Percentiles rank a stretch among this genome's conserved stretches.
phyloP scores from a whole-genome alignment of 257 asterid species.

The Ilex asprella region DNA sequence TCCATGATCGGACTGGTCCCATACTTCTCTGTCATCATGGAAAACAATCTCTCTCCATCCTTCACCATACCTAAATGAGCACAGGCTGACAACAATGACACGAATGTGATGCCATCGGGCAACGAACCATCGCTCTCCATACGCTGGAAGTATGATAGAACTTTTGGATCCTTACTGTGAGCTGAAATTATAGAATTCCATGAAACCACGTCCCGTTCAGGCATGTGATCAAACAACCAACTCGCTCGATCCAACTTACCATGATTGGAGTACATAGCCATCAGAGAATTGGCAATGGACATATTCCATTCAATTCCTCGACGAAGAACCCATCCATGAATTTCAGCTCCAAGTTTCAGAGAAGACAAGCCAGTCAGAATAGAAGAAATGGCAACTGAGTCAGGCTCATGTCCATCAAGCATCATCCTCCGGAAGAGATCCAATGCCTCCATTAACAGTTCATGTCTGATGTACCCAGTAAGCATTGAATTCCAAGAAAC shows the following conservation, averaged over 20 bases:
- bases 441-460: not conserved
- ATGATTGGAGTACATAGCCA: not conserved
- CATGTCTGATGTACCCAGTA: not conserved
- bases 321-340: slow-evolving; percentile 1
- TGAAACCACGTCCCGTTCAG: not conserved
- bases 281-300: not conserved
- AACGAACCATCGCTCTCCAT: not conserved
- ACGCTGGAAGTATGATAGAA: not conserved
- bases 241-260: not conserved
- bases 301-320: not conserved
- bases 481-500: slow-evolving; percentile 1
- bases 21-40: not conserved
- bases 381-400: not conserved
- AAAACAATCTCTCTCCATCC: not conserved
- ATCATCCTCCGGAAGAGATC: not conserved
- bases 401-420: not conserved
- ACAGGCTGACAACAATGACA: not conserved
- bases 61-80: slow-evolving; percentile 1
- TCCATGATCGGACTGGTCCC: not conserved
- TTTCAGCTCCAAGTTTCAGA: not conserved
- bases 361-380: not conserved
- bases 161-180: not conserved
- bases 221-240: not conserved
- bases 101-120: not conserved
- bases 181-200: slow-evolving; percentile 3